Conservation (phyloP, 2,329 filamentous ascomycete genomes). For the Aphanocladium album region DNA sequence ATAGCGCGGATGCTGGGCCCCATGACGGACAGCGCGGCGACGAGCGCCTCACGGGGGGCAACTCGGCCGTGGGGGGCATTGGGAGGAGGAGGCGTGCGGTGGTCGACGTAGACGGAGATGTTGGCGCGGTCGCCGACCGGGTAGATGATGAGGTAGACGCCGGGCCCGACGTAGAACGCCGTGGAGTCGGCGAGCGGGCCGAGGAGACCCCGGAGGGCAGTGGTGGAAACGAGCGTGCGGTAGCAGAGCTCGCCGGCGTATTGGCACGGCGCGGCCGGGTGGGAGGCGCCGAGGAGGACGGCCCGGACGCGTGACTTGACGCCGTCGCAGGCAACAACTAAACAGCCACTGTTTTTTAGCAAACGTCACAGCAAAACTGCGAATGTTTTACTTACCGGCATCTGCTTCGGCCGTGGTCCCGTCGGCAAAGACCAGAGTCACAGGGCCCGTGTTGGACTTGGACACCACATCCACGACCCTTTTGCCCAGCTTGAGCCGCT, state of each 20-base stretch:
- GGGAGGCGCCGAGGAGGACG: slow-evolving; percentile 41
- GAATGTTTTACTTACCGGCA: slow-evolving; percentile 14
- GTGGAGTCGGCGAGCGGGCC: slow-evolving; percentile 23
- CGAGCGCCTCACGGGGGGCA: background rate
- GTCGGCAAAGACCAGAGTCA: slow-evolving; percentile 32
- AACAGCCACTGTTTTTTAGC: background rate
- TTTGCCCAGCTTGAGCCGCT: slow-evolving; percentile 29
- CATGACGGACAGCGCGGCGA: background rate
- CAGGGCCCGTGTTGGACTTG: slow-evolving; percentile 16
- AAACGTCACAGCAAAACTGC: background rate
- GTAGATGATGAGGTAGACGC: slow-evolving; percentile 26
- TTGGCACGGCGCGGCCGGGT: slow-evolving; percentile 31
- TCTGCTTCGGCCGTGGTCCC: slow-evolving; percentile 33
- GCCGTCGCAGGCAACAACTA: slow-evolving; percentile 56
- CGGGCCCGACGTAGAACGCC: slow-evolving; percentile 25
- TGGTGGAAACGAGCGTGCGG: slow-evolving; percentile 34
- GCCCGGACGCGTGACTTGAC: slow-evolving; percentile 53
- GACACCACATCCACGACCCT: slow-evolving; percentile 27
- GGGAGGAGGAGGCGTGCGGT: background rate
- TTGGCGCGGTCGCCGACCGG: slow-evolving; percentile 18
- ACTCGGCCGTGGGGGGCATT: background rate
- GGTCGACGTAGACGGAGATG: background rate
- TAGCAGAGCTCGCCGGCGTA: slow-evolving; percentile 57
- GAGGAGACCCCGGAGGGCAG: slow-evolving; percentile 16
- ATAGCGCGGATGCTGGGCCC: background rate